Base-by-base conservation (phyloP, 176 grass and related monocot genomes). In the Saccharum spontaneum region DNA sequence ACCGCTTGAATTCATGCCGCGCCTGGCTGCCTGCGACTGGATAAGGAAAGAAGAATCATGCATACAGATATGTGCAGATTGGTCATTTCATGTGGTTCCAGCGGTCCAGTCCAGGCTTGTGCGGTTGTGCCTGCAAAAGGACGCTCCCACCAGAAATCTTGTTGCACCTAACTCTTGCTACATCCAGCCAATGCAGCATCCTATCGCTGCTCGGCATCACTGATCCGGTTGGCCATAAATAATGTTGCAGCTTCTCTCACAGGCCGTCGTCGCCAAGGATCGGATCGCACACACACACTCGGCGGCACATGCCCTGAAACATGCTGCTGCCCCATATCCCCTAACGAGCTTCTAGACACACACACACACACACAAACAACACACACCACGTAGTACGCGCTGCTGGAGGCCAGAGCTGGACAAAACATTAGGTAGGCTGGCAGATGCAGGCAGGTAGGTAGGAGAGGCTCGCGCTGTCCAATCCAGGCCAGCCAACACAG, bases 111-210 rank as follows among this genome's bases (percentile, higher is more conserved):
- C 48, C 50, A 54, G 17, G 50, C 17, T 20, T 28, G 28, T 28
- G 28, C 28, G 28, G 28, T 28, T 39, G 67, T 54, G 75, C 63
- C 69, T 40, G 66, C 17, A 30, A 79, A n/a, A 24, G 13, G 41
- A 81, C 39, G 44, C 8, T 55, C 43, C 43, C 41, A 67, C 88
- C 84, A 77, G 65, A 86, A 82, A 73, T 86, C 79, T 78, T 4
- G 83, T 82, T 30, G 79, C 67, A 83, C 66, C 72, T 65, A 85
- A 69, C 49, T 84, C 43, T 13, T 24, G 34, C 52, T 9, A 15
- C 31, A 30, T 71, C 77, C 78, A 72, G n/a, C 78, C 63, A 81
- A 76, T 17, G 78, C 63, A 76, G 69, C 68, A 44, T 78, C 76
- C 79, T 82, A 20, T 24, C 39, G 7, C 68, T 20, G 44, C 20